Conservation (phyloP, 2,329 filamentous ascomycete genomes). For the Orbilia brochopaga region DNA sequence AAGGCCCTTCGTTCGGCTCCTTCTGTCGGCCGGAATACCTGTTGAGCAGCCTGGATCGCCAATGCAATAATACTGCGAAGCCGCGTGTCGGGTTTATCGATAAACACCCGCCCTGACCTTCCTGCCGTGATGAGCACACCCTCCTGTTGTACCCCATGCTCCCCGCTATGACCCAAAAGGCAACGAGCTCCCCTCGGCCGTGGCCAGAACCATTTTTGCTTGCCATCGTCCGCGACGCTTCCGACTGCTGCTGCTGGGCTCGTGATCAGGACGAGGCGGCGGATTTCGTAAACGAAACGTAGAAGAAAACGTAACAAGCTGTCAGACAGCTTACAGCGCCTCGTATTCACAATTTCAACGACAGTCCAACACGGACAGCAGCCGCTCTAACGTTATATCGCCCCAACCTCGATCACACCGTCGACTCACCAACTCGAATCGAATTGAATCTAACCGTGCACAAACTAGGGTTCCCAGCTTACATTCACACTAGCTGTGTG, state of each 20-base stretch:
- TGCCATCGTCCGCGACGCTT: conserved; percentile 17
- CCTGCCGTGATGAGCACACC: conserved; percentile 26
- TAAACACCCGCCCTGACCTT: conserved; percentile 48
- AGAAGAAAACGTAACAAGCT: background rate
- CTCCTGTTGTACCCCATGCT: conserved; percentile 36
- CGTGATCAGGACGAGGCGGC: conserved; percentile 26
- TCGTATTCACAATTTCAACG: background rate
- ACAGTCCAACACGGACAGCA: background rate
- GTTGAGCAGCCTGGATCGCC: background rate
- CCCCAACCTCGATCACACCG: too few relatives aligned
- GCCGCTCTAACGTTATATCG: background rate
- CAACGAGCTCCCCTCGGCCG: conserved; percentile 40
- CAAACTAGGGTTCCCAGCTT: background rate
- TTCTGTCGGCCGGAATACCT: background rate
- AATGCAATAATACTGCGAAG: conserved; percentile 17
- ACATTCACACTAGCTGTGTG: too few relatives aligned
- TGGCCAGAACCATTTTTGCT: conserved; percentile 25
- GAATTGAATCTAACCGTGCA: too few relatives aligned
- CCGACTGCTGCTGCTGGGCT: conserved; percentile 12
- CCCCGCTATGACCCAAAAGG: conserved; percentile 47
- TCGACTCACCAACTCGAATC: too few relatives aligned
- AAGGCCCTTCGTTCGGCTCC: background rate
- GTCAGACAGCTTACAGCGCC: background rate
- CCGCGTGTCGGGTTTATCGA: conserved; percentile 39
- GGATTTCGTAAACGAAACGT: background rate